Base-by-base conservation (phyloP, 1,139 yeast species). In the Debaryomyces nepalensis region DNA sequence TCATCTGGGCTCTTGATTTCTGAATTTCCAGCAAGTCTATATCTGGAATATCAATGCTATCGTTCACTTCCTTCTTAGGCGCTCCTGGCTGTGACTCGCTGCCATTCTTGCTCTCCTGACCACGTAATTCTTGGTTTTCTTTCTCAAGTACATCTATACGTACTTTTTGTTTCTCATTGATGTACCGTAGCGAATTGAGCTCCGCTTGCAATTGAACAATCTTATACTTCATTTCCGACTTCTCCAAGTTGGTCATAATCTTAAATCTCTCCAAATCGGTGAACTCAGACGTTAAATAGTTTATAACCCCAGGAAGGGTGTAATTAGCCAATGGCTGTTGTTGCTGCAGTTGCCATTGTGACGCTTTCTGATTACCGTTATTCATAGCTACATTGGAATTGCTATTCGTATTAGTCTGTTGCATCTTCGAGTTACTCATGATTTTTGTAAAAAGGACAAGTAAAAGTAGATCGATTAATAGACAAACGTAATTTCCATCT, bases 301-400 rank as follows among this genome's bases (percentile, higher is more conserved):
- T 80, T 62, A 81, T 80, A n/a, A 81, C 80, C 2, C 86, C 86
- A 0, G 86, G 86, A 19, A 81, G 65, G 2, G 84, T 79, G 49
- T 80, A 80, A 39, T 73, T 72, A 4, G 68, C 62, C 22, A 55
- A 41, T n/a, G 54, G 48, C 15, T 26, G 48, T 22, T 43, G 44
- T 14, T 44, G 45, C 29, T 41, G 44, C 21, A 39, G 41, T 26
- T 42, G 45, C 45, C 45, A 42, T 22, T 39, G 41, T 11, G 37
- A n/a, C 19, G 14, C 18, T 20, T 38, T 38, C 32, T 23, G 15
- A 5, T 27, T 39, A 9, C 42, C 33, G 23, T 27, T 33, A 20
- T 21, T 27, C 24, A 34, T 34, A 23, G 24, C 24, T 18, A 24
- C 30, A 16, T 24, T 24, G 24, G 22, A 18, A 24, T 34, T 23